phyloP scores from a whole-genome alignment of 768 basidiomycete species.

The Gymnopilus junonius region DNA sequence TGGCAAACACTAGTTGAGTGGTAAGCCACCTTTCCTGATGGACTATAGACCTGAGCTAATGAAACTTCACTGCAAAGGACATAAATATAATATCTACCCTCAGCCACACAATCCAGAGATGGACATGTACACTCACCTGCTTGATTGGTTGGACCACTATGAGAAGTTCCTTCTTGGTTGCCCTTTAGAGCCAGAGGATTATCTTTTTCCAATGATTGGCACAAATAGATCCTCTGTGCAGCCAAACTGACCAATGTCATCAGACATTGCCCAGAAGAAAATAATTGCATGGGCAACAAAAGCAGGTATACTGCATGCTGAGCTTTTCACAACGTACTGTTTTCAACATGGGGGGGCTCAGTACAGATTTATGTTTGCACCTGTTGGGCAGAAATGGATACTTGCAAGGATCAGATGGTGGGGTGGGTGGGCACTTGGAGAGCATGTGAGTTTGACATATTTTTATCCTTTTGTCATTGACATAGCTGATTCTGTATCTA shows the following conservation, averaged over 20 bases:
- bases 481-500: background rate
- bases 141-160: constrained; percentile 17
- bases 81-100: constrained; percentile 16
- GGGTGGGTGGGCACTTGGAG: constrained; percentile 38
- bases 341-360: constrained; percentile 38
- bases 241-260: constrained; percentile 4
- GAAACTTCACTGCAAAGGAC: too few species aligned
- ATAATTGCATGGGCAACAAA: constrained; percentile 25
- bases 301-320: constrained; percentile 18
- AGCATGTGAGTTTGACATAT: constrained; percentile 22
- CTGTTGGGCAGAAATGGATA: constrained; percentile 31
- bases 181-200: constrained; percentile 27
- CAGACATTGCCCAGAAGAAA: constrained; percentile 26
- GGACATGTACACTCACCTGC: constrained; percentile 25
- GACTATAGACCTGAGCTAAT: too few species aligned
- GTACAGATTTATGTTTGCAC: constrained; percentile 40
- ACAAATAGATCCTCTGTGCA: constrained; percentile 22
- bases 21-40: constrained; percentile 2
- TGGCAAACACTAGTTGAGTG: constrained; percentile 14
- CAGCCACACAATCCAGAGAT: constrained; percentile 14
- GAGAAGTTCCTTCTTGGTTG: constrained; percentile 20
- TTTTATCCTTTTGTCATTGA: background rate
- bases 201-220: constrained; percentile 35
- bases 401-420: constrained; percentile 36
- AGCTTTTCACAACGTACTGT: constrained; percentile 33